Evolutionary conservation across 2,329 filamentous ascomycete species (phyloP).

Genomic region (Beauveria australis): DNA sequence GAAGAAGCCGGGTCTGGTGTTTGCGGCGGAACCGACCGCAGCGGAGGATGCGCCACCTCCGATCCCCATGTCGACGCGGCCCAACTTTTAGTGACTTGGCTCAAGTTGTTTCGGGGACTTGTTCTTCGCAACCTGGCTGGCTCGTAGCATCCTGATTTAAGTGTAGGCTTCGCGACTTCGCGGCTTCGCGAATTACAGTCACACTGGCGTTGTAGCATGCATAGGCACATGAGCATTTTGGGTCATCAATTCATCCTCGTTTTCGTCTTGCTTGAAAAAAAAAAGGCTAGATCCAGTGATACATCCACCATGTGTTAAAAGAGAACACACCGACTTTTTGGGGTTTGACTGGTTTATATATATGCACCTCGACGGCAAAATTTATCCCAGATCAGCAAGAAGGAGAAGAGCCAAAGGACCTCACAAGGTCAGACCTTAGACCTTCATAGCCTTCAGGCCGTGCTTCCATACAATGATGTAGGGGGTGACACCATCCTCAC

Average conservation of each 20-base stretch:
- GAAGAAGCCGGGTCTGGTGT: conserved; percentile 38
- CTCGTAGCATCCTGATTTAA: not conserved
- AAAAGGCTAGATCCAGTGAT: conserved; percentile 4
- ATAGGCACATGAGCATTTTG: not conserved
- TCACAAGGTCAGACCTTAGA: conserved; percentile 48
- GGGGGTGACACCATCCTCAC: conserved; percentile 88
- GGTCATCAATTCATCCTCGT: conserved; percentile 8
- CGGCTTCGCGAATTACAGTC: not conserved
- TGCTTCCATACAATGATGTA: conserved; percentile 93
- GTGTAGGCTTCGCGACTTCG: not conserved
- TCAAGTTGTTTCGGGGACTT: too few relatives aligned
- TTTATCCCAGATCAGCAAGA: not conserved
- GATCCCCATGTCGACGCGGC: conserved; percentile 43
- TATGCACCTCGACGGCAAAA: not conserved
- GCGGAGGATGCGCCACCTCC: conserved; percentile 37
- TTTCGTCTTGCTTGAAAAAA: conserved; percentile 1
- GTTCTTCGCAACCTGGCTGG: not conserved
- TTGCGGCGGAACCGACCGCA: conserved; percentile 11
- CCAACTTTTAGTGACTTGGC: conserved; percentile 30
- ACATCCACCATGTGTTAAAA: not conserved
- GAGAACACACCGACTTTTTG: not conserved
- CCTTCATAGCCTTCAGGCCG: conserved; percentile 82
- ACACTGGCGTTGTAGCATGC: not conserved
- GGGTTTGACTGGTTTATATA: not conserved
- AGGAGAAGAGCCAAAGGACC: not conserved